Evolutionary conservation across 768 basidiomycete genomes (phyloP), one percentile per base, ranked within the genome.

Genomic region (Boletus rubescentipes): DNA sequence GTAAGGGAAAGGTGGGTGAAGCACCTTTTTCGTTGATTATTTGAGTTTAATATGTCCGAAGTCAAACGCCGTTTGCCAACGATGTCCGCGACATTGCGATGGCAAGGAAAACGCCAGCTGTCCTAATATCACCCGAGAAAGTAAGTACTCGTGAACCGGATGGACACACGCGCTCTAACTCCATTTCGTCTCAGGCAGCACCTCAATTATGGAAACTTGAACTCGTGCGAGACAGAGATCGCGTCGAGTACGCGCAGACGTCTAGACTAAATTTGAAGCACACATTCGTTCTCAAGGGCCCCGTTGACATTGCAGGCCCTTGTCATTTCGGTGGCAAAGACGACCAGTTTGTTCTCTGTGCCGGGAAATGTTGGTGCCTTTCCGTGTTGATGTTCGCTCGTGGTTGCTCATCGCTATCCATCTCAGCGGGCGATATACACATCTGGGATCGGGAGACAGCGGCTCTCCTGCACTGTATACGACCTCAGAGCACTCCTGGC

Each of bases 401-500:
- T 9, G 37, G 5, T 51, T 37, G 34, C 51, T 56, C 14, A 51
- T 46, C 7, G 18, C 38, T n/a, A n/a, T 52, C 38, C 18, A 40
- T 41, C 21, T 34, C 55, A 91, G 90, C 81, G 55, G 91, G 91
- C 5, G 87, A 91, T 61, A 85, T 93, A 14, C 86, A 89, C 63
- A 88, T 92, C 12, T 93, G 91, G 91, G 91, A 93, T 62, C 82
- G 84, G 54, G 89, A 91, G 70, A 87, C 86, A 11, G 91, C 81
- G 6, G 77, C 82, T 9, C 72, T 90, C 2, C 74, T 93, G 3
- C 89, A 90, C 57, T 79, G 84, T 57, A 78, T 93, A 59, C 82
- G 79, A 14, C 79, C 83, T 29, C 85, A 84, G 14, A 65, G 60
- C 16, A 23, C 59, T 11, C 77, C 80, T 30, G 79, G 82, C 4